These are phyloP conservation scores for Lathyrus tuberosus DNA, from an alignment of 306 rosid genomes.

Conservation along the genomic window DNA sequence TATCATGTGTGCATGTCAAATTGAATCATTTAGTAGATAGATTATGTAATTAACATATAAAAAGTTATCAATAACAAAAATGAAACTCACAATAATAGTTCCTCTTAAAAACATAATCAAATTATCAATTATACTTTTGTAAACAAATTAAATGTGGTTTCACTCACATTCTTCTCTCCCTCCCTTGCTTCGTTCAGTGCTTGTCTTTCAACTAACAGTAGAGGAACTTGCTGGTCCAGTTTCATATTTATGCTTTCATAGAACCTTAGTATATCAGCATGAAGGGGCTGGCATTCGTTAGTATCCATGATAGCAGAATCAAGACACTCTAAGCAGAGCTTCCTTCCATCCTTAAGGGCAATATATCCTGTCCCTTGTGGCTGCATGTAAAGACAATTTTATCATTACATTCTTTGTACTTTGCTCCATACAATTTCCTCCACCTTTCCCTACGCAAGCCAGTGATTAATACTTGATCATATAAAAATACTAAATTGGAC, in stretches of 20 bases:
- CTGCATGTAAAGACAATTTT: constrained; percentile 51
- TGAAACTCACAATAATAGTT: constrained; percentile 36
- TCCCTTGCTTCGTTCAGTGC: constrained; percentile 97
- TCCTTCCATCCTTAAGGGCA: constrained; percentile 85
- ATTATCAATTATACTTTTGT: constrained; percentile 24
- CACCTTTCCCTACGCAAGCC: constrained; percentile 30
- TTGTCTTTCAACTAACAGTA: constrained; percentile 95
- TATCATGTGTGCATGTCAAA: not conserved
- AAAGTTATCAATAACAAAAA: constrained; percentile 27
- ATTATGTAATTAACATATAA: constrained; percentile 24
- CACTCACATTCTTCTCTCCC: constrained; percentile 91
- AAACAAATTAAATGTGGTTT: constrained; percentile 37
- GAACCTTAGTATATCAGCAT: constrained; percentile 74
- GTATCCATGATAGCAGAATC: constrained; percentile 96
- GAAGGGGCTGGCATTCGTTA: constrained; percentile 81
- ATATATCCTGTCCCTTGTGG: constrained; percentile 71
- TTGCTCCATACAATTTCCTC: constrained; percentile 24
- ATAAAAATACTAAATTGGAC: constrained; percentile 43
- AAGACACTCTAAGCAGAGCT: constrained; percentile 91
- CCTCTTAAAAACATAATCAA: constrained; percentile 28
- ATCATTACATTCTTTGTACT: constrained; percentile 26
- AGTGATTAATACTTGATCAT: constrained; percentile 19
- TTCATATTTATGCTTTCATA: constrained; percentile 88
- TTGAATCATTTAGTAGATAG: constrained; percentile 26
- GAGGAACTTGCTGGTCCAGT: constrained; percentile 87